phyloP scores from a whole-genome alignment of 2,329 filamentous ascomycete species.

The Cordyceps militaris region DNA sequence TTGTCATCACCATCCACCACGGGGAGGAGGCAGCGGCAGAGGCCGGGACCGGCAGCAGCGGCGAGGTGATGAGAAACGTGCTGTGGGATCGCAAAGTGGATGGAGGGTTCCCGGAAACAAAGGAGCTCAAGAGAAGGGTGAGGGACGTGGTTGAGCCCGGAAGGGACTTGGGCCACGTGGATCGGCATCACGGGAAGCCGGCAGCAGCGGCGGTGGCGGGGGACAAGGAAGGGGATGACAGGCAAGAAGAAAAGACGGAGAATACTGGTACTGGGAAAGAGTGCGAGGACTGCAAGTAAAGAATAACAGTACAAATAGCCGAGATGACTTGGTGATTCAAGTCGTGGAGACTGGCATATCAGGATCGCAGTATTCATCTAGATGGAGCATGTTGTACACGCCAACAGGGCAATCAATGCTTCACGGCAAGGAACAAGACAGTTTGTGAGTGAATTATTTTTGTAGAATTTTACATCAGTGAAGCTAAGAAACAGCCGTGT shows the following conservation, averaged over 20 bases:
- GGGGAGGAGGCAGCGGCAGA: background rate
- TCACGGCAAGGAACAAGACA: background rate
- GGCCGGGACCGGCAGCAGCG: conserved; percentile 26
- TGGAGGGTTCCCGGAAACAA: conserved; percentile 89
- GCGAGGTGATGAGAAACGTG: conserved; percentile 22
- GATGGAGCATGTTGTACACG: background rate
- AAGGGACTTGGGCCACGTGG: conserved; percentile 75
- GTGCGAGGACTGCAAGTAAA: conserved; percentile 14
- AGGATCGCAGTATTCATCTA: background rate
- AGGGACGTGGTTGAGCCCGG: conserved; percentile 75
- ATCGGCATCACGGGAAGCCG: conserved; percentile 39
- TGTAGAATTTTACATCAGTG: conserved; percentile 33
- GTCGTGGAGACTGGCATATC: background rate
- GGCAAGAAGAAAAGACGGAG: background rate
- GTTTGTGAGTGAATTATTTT: conserved; percentile 22
- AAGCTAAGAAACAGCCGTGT: conserved; percentile 37
- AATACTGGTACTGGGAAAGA: conserved; percentile 6
- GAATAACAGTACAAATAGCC: too few species aligned
- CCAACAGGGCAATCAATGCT: background rate
- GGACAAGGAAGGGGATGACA: background rate
- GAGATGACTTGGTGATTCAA: too few species aligned
- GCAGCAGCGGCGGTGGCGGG: background rate
- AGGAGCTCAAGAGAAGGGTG: conserved; percentile 79
- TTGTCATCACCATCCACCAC: conserved; percentile 59
- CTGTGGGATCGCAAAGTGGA: conserved; percentile 86